These are phyloP conservation scores for Sphagnurus paluster DNA, from an alignment of 1,284 basidiomycete species.

Conservation along the genomic window DNA sequence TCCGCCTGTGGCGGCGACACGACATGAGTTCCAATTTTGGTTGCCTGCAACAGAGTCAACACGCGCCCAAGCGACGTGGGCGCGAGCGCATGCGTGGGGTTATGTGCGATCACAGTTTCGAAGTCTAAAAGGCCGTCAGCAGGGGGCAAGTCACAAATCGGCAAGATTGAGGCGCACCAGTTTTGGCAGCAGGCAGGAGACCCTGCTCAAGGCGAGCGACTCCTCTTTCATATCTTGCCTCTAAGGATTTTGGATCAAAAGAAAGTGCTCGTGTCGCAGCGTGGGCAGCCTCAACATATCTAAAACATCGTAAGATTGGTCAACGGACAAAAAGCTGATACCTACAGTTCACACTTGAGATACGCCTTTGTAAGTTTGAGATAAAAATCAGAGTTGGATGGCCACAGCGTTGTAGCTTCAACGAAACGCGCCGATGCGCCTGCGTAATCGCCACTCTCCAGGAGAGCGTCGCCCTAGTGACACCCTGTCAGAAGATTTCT, in stretches of 20 bases:
- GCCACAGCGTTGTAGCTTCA: conserved; percentile 31
- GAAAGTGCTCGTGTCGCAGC: conserved; percentile 41
- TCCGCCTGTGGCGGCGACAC: conserved; percentile 19
- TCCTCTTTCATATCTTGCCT: conserved; percentile 45
- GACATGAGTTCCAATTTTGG: conserved; percentile 24
- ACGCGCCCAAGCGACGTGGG: conserved; percentile 29
- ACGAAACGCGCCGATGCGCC: conserved; percentile 32
- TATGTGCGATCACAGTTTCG: conserved; percentile 33
- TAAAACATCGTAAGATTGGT: conserved; percentile 16
- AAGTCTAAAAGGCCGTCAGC: conserved; percentile 32
- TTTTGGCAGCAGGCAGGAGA: conserved; percentile 34
- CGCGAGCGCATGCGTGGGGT: conserved; percentile 31
- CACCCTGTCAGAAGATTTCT: neutral
- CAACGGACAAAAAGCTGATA: neutral
- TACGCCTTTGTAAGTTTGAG: conserved; percentile 42
- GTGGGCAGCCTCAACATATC: conserved; percentile 43
- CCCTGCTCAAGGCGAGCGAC: conserved; percentile 39
- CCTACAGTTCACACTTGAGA: conserved; percentile 41
- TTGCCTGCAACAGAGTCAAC: conserved; percentile 25
- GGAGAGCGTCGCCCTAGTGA: conserved; percentile 31
- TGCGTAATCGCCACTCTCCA: conserved; percentile 27
- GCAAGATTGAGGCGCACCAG: conserved; percentile 27
- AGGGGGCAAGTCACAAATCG: neutral
- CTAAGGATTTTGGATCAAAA: conserved; percentile 39
- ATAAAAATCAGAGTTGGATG: conserved; percentile 36